A percentile compares a stretch with the other conserved stretches of the same genome.
phyloP scores from a whole-genome alignment of 306 rosid species.

The Casuarina cunninghamiana region DNA sequence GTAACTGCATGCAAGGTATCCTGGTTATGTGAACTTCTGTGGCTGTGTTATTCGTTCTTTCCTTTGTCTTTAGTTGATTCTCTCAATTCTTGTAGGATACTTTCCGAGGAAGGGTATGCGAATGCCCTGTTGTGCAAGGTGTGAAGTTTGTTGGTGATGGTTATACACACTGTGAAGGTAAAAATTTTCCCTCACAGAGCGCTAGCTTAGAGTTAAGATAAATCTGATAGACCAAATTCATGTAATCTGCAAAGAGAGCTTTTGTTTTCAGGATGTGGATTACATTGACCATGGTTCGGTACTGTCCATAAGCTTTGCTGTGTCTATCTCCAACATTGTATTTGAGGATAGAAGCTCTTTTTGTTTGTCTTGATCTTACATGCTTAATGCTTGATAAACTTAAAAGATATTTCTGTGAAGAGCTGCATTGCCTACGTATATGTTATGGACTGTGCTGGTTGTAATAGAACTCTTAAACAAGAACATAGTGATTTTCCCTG shows the following conservation, averaged over 20 bases:
- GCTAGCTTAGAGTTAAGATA: conserved; percentile 21
- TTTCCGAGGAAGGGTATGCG: conserved; percentile 94
- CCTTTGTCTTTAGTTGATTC: conserved; percentile 16
- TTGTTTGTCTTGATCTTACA: not conserved
- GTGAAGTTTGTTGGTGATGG: conserved; percentile 87
- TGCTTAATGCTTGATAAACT: not conserved
- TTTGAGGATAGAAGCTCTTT: not conserved
- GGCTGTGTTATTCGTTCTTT: conserved; percentile 12
- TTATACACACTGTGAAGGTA: conserved; percentile 91
- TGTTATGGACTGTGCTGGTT: not conserved
- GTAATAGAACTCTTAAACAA: not conserved
- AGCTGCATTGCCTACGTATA: not conserved
- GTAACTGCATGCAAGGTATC: conserved; percentile 93
- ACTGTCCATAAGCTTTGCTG: not conserved
- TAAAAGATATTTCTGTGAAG: not conserved
- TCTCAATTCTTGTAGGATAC: conserved; percentile 59
- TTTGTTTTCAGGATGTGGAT: not conserved
- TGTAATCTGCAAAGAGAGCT: not conserved
- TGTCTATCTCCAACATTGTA: not conserved
- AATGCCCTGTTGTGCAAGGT: conserved; percentile 84
- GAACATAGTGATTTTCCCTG: not conserved
- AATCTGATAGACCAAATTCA: not conserved
- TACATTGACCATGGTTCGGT: not conserved
- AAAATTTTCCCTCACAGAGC: conserved; percentile 14
- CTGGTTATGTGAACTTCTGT: conserved; percentile 20